Evolutionary conservation across 2,329 filamentous ascomycete genomes (phyloP), one percentile per base, ranked within the genome.

Genomic region (Aspergillus quadricinctus): DNA sequence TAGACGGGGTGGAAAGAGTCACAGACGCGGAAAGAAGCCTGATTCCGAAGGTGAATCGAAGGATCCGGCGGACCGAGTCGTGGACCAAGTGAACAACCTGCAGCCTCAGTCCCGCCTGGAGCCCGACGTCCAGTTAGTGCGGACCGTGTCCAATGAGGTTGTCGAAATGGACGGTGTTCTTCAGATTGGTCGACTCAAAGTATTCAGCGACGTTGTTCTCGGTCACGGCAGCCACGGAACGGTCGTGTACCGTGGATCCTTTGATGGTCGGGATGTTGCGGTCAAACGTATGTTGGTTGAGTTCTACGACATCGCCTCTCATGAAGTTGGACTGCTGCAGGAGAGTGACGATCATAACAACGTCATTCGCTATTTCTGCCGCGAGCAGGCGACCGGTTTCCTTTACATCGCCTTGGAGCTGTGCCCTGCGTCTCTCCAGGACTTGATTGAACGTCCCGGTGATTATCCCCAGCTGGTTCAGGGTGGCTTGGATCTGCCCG

Each of bases 231-330:
- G 93, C 72, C 96, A 97, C 69, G 94, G 94, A n/a, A 99, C 94
- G 0, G 86, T 95, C 53, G 94, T 99, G 0, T 97, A 94, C 72
- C 88, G 90, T 50, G 94, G 94, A n/a, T 90, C 87, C 53, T 97
- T 96, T 71, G 94, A 96, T 71, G 92, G 92, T 25, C 88, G 92
- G 51, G 88, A 92, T 48, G 93, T 99, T 27, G 94, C 94, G 1
- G 91, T 99, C 49, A 99, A 99, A 79, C 86, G 94, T 35, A 96
- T 99, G 91, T 80, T 97, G 58, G 90, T 93, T 35, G 90, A 96
- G 64, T 97, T 97, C 66, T 97, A 92, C 70, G 93, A 96, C 62
- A 90, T 99, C 64, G 94, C 94, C 0, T 92, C 90, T 10, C 92
- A 96, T 67, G 94, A 99, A 75, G 96, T 96, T 1, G 88, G 88